These are phyloP conservation scores for Closterium sp. DNA, from an alignment of 139 green algal species.

Conservation along the genomic window DNA sequence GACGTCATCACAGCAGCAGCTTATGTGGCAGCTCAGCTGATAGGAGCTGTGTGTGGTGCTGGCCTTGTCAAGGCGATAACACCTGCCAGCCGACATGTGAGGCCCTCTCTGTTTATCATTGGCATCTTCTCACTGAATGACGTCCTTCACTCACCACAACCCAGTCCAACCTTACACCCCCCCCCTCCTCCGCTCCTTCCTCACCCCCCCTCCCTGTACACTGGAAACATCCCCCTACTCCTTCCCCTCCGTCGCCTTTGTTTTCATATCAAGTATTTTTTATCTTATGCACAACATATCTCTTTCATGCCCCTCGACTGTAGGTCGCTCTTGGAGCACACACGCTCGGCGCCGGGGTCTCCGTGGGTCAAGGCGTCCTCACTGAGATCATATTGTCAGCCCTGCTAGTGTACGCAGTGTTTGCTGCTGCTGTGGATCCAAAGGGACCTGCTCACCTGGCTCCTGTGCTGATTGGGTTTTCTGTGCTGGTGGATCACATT, in stretches of 20 bases:
- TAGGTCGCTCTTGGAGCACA: not conserved
- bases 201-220: too few relatives aligned
- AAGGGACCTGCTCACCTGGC: constrained; percentile 5
- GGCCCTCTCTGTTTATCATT: not conserved
- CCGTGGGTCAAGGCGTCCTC: not conserved
- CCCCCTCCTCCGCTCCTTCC: too few relatives aligned
- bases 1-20: not conserved
- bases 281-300: too few relatives aligned
- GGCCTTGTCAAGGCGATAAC: constrained; percentile 2
- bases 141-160: not conserved
- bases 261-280: too few relatives aligned
- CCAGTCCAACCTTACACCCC: not conserved
- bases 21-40: constrained; percentile 18
- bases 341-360: not conserved
- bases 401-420: constrained; percentile 42
- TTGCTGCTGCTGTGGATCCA: constrained; percentile 4
- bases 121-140: too few relatives aligned
- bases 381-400: not conserved
- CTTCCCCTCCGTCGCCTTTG: too few relatives aligned
- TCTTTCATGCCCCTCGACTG: not conserved
- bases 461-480: constrained; percentile 34
- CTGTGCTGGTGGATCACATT: constrained; percentile 26
- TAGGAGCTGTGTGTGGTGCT: constrained; percentile 10
- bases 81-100: not conserved
- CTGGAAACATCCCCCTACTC: too few relatives aligned